phyloP scores from a whole-genome alignment of 345 rosid species.

The Populus ilicifolia region DNA sequence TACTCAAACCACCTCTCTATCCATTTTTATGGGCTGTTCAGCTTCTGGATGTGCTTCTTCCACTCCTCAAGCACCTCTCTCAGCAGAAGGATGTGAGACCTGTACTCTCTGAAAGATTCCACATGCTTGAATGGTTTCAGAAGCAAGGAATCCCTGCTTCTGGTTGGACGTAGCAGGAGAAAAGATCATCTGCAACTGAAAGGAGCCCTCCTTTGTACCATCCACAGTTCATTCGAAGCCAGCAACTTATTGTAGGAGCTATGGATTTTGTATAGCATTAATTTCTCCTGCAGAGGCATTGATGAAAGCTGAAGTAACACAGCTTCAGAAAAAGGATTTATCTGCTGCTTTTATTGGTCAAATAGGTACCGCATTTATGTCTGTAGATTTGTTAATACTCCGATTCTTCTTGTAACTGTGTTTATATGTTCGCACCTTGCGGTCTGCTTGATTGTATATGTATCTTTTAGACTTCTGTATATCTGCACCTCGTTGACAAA shows the following conservation, averaged over 20 bases:
- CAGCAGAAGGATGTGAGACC: constrained; percentile 77
- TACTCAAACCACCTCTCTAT: background rate
- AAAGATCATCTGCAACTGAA: background rate
- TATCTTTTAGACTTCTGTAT: constrained; percentile 24
- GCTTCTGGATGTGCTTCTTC: constrained; percentile 92
- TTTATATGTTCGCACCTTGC: constrained; percentile 20
- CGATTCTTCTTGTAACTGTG: constrained; percentile 26
- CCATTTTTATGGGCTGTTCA: constrained; percentile 22
- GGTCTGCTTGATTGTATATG: constrained; percentile 8
- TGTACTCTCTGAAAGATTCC: constrained; percentile 65
- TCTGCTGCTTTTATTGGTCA: constrained; percentile 15
- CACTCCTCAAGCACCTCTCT: constrained; percentile 85
- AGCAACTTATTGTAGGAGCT: constrained; percentile 17
- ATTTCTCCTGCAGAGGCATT: constrained; percentile 18
- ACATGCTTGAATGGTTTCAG: constrained; percentile 96
- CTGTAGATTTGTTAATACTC: constrained; percentile 20
- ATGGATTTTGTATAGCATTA: constrained; percentile 21
- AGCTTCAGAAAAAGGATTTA: constrained; percentile 2
- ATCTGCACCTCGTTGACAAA: constrained; percentile 9
- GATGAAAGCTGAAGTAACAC: background rate
- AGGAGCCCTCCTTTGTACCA: constrained; percentile 16
- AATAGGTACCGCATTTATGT: constrained; percentile 21
- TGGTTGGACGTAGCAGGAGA: constrained; percentile 30
- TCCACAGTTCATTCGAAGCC: constrained; percentile 14
- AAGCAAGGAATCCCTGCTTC: constrained; percentile 85